Percentiles rank a stretch among this genome's conserved stretches.
phyloP scores from a whole-genome alignment of 177 flowering plant genomes.

The Telopea speciosissima region DNA sequence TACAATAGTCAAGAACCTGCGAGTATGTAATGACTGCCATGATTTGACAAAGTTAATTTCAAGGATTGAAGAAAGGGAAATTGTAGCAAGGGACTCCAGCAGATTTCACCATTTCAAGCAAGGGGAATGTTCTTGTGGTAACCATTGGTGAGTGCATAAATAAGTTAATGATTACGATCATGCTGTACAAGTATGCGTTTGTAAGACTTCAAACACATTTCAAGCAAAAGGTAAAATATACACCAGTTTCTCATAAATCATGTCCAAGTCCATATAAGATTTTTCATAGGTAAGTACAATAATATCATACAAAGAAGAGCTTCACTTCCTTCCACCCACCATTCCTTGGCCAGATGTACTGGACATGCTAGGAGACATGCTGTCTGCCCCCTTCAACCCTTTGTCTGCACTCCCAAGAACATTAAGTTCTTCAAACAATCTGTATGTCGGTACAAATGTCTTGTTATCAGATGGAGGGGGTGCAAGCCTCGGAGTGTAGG shows the following conservation, averaged over 20 bases:
- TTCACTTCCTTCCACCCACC: slow-evolving; percentile 62
- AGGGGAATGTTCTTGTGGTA: neutral
- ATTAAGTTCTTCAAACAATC: slow-evolving; percentile 85
- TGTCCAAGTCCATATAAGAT: neutral
- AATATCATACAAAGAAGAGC: neutral
- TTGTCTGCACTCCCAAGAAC: slow-evolving; percentile 57
- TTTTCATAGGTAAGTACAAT: neutral
- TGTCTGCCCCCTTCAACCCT: slow-evolving; percentile 28
- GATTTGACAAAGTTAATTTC: slow-evolving; percentile 18
- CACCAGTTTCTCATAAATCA: neutral
- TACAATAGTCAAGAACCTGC: neutral
- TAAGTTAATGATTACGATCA: neutral
- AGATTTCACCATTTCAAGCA: neutral
- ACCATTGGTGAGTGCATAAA: neutral
- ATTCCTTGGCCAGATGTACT: slow-evolving; percentile 53
- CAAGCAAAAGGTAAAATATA: neutral
- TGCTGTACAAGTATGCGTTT: neutral
- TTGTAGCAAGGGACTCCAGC: neutral
- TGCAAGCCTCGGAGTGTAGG: slow-evolving; percentile 16
- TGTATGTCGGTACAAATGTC: slow-evolving; percentile 71
- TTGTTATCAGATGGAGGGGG: slow-evolving; percentile 39
- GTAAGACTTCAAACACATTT: neutral
- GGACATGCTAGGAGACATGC: slow-evolving; percentile 29
- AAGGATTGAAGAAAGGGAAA: slow-evolving; percentile 17
- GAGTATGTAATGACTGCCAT: neutral